A percentile compares a stretch with the other conserved stretches of the same genome.
These are phyloP conservation scores for Asterophora parasitica DNA, from an alignment of 768 basidiomycete genomes.

Conservation along the genomic window DNA sequence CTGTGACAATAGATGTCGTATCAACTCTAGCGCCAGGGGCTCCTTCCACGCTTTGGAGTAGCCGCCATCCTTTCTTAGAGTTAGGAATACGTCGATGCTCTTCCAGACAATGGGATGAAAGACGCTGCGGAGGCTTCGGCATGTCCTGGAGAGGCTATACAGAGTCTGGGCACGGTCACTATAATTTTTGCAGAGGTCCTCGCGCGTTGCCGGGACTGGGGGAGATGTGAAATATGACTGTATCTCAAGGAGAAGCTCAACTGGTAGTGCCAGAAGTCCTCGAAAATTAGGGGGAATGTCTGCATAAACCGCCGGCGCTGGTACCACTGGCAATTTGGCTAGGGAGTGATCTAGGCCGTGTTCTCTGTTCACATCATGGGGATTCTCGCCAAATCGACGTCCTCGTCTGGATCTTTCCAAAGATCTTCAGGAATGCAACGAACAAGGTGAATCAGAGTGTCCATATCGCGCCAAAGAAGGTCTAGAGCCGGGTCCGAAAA, in stretches of 20 bases:
- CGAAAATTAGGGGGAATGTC: conserved; percentile 17
- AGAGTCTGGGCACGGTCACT: conserved; percentile 7
- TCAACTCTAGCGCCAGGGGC: conserved; percentile 11
- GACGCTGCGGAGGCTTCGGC: conserved; percentile 13
- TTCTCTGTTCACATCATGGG: too few species aligned
- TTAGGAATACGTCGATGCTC: conserved; percentile 16
- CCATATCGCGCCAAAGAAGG: too few species aligned
- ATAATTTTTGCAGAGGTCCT: background rate
- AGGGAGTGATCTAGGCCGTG: too few species aligned
- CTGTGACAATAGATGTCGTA: conserved; percentile 20
- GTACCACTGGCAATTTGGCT: too few species aligned
- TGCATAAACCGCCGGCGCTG: too few species aligned
- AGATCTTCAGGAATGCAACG: too few species aligned
- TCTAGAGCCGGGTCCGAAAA: too few species aligned
- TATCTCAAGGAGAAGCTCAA: conserved; percentile 25
- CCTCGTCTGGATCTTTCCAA: too few species aligned
- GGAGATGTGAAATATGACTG: conserved; percentile 14
- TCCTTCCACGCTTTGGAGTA: conserved; percentile 1
- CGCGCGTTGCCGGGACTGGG: conserved; percentile 10
- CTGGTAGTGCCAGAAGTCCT: conserved; percentile 18
- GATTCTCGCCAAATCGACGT: too few species aligned
- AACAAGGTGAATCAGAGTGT: too few species aligned
- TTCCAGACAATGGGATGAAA: conserved; percentile 15
- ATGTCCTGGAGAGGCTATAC: conserved; percentile 17
- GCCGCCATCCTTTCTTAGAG: background rate